Evolutionary conservation across 176 grass and related monocot genomes (phyloP).

Genomic region (Carex littledalei): DNA sequence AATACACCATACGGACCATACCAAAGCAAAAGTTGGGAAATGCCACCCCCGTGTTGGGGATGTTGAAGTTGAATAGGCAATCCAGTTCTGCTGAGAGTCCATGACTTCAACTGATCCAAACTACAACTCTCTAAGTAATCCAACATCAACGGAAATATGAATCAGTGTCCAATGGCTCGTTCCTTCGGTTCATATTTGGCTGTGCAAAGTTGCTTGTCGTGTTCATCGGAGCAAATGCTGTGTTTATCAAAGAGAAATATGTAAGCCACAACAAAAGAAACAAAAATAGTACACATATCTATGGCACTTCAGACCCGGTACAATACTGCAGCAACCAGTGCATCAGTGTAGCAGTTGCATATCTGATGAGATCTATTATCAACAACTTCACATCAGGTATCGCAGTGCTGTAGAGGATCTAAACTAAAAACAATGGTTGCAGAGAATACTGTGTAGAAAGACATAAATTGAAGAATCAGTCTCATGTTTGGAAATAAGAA

Average conservation of each 20-base stretch:
- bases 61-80: not conserved
- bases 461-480: not conserved
- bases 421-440: not conserved
- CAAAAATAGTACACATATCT: not conserved
- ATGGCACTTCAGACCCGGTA: not conserved
- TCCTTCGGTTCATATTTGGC: conserved; percentile 19
- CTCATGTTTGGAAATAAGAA: not conserved
- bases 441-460: not conserved
- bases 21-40: not conserved
- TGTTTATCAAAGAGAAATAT: not conserved
- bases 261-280: not conserved
- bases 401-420: not conserved
- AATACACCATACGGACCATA: not conserved
- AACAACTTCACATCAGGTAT: not conserved
- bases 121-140: too few relatives aligned
- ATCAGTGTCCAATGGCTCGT: conserved; percentile 25
- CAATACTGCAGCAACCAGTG: not conserved
- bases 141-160: conserved; percentile 29
- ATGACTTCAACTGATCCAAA: not conserved
- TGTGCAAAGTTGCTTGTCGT: not conserved
- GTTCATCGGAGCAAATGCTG: conserved; percentile 46
- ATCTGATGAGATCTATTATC: not conserved
- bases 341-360: not conserved
- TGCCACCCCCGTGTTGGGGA: not conserved
- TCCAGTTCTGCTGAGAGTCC: not conserved